Evolutionary conservation across 2,329 filamentous ascomycete species (phyloP), one percentile per base, ranked within the genome.

Genomic region (Xylogone sp.): DNA sequence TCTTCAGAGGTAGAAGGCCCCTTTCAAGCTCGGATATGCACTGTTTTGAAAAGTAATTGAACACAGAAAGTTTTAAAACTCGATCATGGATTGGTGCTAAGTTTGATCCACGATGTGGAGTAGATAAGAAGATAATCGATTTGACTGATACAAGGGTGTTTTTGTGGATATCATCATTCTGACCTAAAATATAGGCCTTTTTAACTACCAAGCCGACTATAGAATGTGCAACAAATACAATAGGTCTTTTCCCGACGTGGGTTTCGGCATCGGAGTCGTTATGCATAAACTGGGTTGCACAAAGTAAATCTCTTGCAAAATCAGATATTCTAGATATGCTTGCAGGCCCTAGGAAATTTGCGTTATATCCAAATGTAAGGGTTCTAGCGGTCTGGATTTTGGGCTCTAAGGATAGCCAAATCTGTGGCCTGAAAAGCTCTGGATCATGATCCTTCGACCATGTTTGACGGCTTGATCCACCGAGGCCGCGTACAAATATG

Each of bases 401-500:
- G 2, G 56, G 48, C 21, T 70, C 68, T 20, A 56, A 48, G 3
- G 68, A 68, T 0, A 74, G 65, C 68, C 69, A 75, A 24, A 60
- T 48, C 51, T 67, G 55, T 1, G 73, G 72, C 73, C 72, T 75
- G 53, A 70, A 75, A 10, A 63, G 53, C 1, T 51, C 47, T 0
- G 57, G 60, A 44, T 69, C 59, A 1, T 56, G 46, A 1, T 62
- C 57, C 49, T 70, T 68, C 6, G 64, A 63, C 72, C 74, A 76
- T 52, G 73, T 74, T 51, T 69, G 68, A 1, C 62, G 58, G 5
- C 70, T 69, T 22, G 62, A 59, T 4, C 71, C 71, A 2, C 68
- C 68, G 3, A 73, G 62, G 4, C 71, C 71, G 56, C 74, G 71
- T 7, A 74, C 62, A 46, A 72, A 72, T 34, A 71, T 59, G 2